Evolutionary conservation across 371 early-diverging fungal genomes (phyloP).

Genomic region (Rhizopus microsporus): DNA sequence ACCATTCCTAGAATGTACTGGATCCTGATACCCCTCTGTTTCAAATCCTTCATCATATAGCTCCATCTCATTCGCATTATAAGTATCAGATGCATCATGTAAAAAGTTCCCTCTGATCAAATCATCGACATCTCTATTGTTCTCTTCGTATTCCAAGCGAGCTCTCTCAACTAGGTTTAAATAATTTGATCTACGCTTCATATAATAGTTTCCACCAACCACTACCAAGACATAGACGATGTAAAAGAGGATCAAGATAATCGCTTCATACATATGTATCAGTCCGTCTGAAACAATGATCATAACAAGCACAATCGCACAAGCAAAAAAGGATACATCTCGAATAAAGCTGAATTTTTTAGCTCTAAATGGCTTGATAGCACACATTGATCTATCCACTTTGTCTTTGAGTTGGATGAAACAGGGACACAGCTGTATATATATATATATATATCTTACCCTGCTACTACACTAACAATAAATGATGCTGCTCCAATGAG

Average conservation of each 20-base stretch:
- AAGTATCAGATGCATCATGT: conserved; percentile 21
- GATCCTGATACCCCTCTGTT: conserved; percentile 44
- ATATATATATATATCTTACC: conserved; percentile 22
- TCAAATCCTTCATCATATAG: conserved; percentile 51
- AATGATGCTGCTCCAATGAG: conserved; percentile 81
- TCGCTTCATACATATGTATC: conserved; percentile 63
- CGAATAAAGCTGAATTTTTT: conserved; percentile 65
- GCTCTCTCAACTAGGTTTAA: conserved; percentile 44
- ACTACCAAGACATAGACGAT: conserved; percentile 60
- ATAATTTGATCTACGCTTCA: conserved; percentile 39
- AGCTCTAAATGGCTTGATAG: conserved; percentile 68
- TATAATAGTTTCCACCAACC: conserved; percentile 57
- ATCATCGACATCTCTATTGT: conserved; percentile 40
- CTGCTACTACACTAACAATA: conserved; percentile 74
- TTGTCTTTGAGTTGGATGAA: background rate
- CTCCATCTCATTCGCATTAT: conserved; percentile 37
- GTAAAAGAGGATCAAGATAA: conserved; percentile 57
- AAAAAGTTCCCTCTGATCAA: conserved; percentile 38
- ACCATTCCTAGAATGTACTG: conserved; percentile 21
- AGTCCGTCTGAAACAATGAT: conserved; percentile 60
- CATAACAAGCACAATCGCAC: conserved; percentile 61
- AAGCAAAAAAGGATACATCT: conserved; percentile 71
- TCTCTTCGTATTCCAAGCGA: conserved; percentile 49
- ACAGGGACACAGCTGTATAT: background rate
- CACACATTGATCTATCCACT: conserved; percentile 65